Evolutionary conservation across 345 rosid species (phyloP), one percentile per base, ranked within the genome.

Genomic region (Mercurialis annua): DNA sequence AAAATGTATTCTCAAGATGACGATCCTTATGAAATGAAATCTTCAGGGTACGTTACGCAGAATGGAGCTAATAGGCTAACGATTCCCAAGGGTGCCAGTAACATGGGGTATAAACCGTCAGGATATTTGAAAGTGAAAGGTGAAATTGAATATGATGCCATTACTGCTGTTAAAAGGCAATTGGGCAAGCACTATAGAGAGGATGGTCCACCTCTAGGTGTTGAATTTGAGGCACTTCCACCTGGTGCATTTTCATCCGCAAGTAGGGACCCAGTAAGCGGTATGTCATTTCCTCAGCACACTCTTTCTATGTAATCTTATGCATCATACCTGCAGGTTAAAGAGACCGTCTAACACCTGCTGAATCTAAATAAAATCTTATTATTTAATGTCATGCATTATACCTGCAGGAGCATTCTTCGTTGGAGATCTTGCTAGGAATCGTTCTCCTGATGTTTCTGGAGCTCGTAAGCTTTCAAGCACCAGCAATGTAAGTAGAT

Each of bases 91-190:
- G 72, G 68, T 62, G 18, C 71, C 49, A 85, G 59, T 74, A 81
- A 34, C 52, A 74, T 72, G 73, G 83, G 80, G 65, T 75, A 81
- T 73, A 88, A 82, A 81, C 94, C 94, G 65, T 83, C 87, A 0
- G 98, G 98, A 15, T 93, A 89, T 81, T 82, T 93, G 73, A 93
- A 89, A 83, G 78, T 89, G 77, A 93, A 87, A 80, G 81, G 83
- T 68, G 85, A 78, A 52, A 68, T 59, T 42, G 97, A 89, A 77
- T 89, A 87, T 82, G 84, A 79, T 71, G 94, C 90, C 65, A 81
- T 90, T 62, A 85, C 83, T 70, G 91, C 92, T 58, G 91, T 90
- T 36, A 89, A 85, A 83, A 86, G 81, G 81, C 98, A 89, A 51
- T 71, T 93, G 59, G 98, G 98, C 43, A 81, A 82, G 76, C 83